Evolutionary conservation across 2,329 filamentous ascomycete species (phyloP), one percentile per base, ranked within the genome.

Genomic region (Penicillium sp.): DNA sequence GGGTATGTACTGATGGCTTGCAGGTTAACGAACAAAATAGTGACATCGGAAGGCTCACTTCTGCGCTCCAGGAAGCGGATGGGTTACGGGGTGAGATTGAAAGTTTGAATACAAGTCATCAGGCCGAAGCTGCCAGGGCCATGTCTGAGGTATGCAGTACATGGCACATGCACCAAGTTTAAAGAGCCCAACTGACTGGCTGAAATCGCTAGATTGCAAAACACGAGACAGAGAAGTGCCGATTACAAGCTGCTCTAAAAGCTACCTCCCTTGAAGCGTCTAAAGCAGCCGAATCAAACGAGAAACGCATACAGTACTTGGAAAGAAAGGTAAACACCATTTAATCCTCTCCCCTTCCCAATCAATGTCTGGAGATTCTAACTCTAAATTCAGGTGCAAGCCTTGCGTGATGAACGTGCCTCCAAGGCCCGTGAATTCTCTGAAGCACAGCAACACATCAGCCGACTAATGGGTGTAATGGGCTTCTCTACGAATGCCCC

Each of bases 381-480:
- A 50, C 34, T 7, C 12, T 38, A 12, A 35, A 3, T 33, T 16
- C 18, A 71, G 68, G 52, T 70, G 11, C 67, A 69, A 55, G 61
- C 62, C 22, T 55, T 71, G 31, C 65, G 63, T 12, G 62, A 67
- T 31, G 67, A 71, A 41, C 61, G 67, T 33, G 61, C 66, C 16
- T 57, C 64, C 9, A 72, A 71, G 52, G 66, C 68, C 16, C 64
- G 66, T 9, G 68, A 72, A 46, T 71, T 71, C 30, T 68, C 65
- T 1, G 68, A 71, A 48, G 69, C 68, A 1, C 69, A 71, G 43
- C 65, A 71, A 45, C 66, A 71, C 38, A 71, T 71, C 18, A 58
- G 64, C 12, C 63, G 66, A 11, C 49, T 71, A 4, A 72, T 72
- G 68, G 59, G 56, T 13, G 67, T 72, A 1, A 71, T 71, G 68